Percentiles rank a stretch among this genome's conserved stretches.
phyloP scores from a whole-genome alignment of 306 rosid species.

The Elaeagnus macrophylla region DNA sequence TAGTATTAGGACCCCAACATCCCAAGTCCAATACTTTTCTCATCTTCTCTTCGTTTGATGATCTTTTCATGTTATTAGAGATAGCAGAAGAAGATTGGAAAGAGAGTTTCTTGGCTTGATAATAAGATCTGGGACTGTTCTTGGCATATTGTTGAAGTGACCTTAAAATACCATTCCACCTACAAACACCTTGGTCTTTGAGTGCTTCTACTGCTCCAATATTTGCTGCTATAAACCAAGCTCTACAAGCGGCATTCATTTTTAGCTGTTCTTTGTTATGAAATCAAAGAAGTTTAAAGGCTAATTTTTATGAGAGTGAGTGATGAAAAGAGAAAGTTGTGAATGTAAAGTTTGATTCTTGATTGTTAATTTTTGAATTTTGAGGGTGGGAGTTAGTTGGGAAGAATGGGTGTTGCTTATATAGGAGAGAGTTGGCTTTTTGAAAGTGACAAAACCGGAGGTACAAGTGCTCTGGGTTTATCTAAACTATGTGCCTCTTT shows the following conservation, averaged over 20 bases:
- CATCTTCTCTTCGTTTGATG: slow-evolving; percentile 43
- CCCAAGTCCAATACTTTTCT: slow-evolving; percentile 56
- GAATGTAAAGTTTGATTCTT: too few species aligned
- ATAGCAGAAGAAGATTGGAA: slow-evolving; percentile 27
- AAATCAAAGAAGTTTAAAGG: too few species aligned
- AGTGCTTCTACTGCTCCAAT: slow-evolving; percentile 17
- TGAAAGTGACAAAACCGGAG: too few species aligned
- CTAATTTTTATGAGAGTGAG: too few species aligned
- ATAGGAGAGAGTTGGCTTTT: too few species aligned
- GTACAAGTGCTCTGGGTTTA: too few species aligned
- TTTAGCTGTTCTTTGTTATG: too few species aligned
- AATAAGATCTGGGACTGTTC: slow-evolving; percentile 48
- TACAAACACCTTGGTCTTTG: slow-evolving; percentile 50
- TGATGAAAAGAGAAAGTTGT: too few species aligned
- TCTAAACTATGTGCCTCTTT: too few species aligned
- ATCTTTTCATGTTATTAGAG: slow-evolving; percentile 30
- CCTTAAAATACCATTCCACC: slow-evolving; percentile 22
- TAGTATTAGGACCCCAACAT: slow-evolving; percentile 74
- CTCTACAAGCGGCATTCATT: slow-evolving; percentile 5
- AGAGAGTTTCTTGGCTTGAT: slow-evolving; percentile 30
- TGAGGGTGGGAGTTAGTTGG: too few species aligned
- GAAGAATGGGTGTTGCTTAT: too few species aligned
- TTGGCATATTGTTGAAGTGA: slow-evolving; percentile 27
- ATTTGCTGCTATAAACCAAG: slow-evolving; percentile 8
- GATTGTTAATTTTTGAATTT: too few species aligned